Evolutionary conservation across 139 green algal genomes (phyloP).

Genomic region (Chlorella ohadii): DNA sequence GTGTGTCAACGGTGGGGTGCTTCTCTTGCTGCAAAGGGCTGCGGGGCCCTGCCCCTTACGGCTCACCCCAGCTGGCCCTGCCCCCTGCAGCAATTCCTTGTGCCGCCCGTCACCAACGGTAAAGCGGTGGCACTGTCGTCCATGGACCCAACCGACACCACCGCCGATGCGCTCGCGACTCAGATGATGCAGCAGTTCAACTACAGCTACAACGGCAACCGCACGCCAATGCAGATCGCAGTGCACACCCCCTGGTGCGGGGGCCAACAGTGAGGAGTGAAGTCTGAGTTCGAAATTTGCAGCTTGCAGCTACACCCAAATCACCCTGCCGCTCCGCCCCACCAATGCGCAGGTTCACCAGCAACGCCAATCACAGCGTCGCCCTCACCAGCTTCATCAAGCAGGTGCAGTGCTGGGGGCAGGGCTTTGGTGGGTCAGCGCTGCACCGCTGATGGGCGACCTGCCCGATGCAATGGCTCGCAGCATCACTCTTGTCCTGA

Average conservation of each 20-base stretch:
- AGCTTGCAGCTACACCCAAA: too few species aligned
- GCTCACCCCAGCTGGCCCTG: too few species aligned
- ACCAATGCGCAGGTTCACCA: neutral
- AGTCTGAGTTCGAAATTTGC: too few species aligned
- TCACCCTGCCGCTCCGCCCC: neutral
- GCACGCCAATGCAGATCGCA: neutral
- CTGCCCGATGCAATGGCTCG: neutral
- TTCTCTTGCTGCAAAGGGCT: too few species aligned
- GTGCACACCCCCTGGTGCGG: slow-evolving; percentile 2
- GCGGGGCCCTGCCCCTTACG: too few species aligned
- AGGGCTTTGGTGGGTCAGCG: neutral
- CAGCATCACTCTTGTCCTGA: neutral
- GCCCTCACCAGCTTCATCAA: slow-evolving; percentile 4
- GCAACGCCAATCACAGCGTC: neutral
- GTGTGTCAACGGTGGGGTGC: too few species aligned
- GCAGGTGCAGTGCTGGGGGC: neutral
- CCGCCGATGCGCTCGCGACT: neutral
- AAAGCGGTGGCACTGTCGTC: neutral
- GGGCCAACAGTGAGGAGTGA: neutral
- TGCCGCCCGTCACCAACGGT: neutral
- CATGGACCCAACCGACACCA: neutral
- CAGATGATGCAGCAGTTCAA: slow-evolving; percentile 5
- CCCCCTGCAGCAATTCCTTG: too few species aligned
- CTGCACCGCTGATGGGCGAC: neutral
- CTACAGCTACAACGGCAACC: neutral